Conservation (phyloP, 108 stramenopile species). For the Cylindrotheca closterium region DNA sequence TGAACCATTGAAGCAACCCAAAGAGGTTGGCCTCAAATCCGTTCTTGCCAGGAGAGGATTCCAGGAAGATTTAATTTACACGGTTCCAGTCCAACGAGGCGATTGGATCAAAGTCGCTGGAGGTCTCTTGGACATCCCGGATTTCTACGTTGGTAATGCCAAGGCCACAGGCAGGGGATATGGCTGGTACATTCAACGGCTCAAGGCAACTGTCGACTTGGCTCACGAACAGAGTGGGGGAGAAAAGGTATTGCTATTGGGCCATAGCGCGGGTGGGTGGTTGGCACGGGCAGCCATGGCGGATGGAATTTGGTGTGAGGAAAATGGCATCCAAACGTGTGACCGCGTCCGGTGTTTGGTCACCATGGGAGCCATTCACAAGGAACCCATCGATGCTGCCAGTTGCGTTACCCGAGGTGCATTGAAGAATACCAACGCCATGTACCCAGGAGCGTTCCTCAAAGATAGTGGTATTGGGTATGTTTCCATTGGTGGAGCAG, state of each 20-base stretch:
- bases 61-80: slow-evolving; percentile 48
- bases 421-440: slow-evolving; percentile 54
- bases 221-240: slow-evolving; percentile 32
- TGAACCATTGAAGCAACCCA: slow-evolving; percentile 44
- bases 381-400: slow-evolving; percentile 39
- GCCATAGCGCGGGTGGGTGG: slow-evolving; percentile 91
- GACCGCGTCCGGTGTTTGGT: slow-evolving; percentile 47
- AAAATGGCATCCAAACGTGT: slow-evolving; percentile 18
- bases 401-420: slow-evolving; percentile 73
- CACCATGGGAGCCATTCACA: slow-evolving; percentile 80
- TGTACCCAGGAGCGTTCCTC: slow-evolving; percentile 82
- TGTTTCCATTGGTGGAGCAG: slow-evolving; percentile 77
- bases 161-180: slow-evolving; percentile 68
- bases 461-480: slow-evolving; percentile 60
- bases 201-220: slow-evolving; percentile 49
- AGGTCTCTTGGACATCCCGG: slow-evolving; percentile 63
- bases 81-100: slow-evolving; percentile 67
- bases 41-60: slow-evolving; percentile 53
- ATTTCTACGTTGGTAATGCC: slow-evolving; percentile 70
- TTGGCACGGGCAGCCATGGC: slow-evolving; percentile 86
- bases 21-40: slow-evolving; percentile 41
- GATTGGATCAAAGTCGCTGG: slow-evolving; percentile 86
- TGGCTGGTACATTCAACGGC: slow-evolving; percentile 84
- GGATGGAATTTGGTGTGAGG: slow-evolving; percentile 20
- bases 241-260: slow-evolving; percentile 64